Base-by-base conservation (phyloP, 192 early-diverging fungal genomes). In the Umbelopsis vinacea region DNA sequence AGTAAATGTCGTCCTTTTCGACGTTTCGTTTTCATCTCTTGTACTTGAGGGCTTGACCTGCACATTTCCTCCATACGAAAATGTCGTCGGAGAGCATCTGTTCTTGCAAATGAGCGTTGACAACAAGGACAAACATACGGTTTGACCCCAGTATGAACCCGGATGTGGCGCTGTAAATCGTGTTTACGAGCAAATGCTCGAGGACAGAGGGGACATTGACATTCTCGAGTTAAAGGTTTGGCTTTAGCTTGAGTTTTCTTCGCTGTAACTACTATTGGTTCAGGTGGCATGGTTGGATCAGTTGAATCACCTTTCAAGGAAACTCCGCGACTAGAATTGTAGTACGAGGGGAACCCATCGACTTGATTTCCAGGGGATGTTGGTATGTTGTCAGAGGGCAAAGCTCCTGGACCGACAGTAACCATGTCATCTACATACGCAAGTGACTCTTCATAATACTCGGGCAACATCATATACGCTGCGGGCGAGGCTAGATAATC, bases 161-260 rank as follows among this genome's bases (percentile, higher is more conserved):
- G 80, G 37, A 83, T 84, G 60, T 94, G 92, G 22, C 93, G 79
- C 67, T 91, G 86, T 29, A 92, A 79, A 84, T 94, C 93, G 73
- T 94, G 93, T 71, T 92, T 92, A 11, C 93, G 86, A 9, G 88
- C 83, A 79, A 94, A 95, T 6, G 91, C 87, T 21, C 86, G 57
- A 1, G 83, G 50, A 74, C 94, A 95, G 29, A 63, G 33, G 12
- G 57, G 57, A 63, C 57, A 63, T 17, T 63, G 57, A n/a, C 57
- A 63, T 63, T 63, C 57, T 26, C 57, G 57, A 19, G 33, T 35
- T 63, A 63, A 37, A 35, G 29, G 19, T 35, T 63, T 63, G 19
- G 17, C 37, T 37, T 55, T 55, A 6, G 57, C n/a, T 63, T 29
- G 57, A 11, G 3, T 33, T 26, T 37, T 29, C 26, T 63, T 29